Evolutionary conservation across 768 basidiomycete genomes (phyloP).

Genomic region (Trametes sanguinea): DNA sequence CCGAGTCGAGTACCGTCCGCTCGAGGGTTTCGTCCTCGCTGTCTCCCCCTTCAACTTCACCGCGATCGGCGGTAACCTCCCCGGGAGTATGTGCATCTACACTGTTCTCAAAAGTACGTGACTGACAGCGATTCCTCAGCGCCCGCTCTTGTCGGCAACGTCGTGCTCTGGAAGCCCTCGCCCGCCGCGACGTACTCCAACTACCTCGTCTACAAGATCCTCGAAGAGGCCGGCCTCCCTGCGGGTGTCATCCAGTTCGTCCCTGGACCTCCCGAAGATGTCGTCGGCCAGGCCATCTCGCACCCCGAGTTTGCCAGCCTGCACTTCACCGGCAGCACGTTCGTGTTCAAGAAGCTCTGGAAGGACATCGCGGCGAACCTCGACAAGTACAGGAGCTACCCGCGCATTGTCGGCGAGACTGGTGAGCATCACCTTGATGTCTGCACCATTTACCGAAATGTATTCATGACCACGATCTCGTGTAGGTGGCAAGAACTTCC

Average conservation of each 20-base stretch:
- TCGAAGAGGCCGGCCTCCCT: constrained; percentile 92
- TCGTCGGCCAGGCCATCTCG: constrained; percentile 81
- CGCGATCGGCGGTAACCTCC: constrained; percentile 95
- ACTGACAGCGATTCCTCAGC: constrained; percentile 38
- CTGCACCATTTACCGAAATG: not conserved
- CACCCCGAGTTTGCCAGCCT: constrained; percentile 83
- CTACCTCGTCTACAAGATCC: constrained; percentile 88
- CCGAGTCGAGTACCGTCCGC: constrained; percentile 91
- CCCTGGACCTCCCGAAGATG: constrained; percentile 82
- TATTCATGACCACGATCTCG: not conserved
- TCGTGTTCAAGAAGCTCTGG: constrained; percentile 95
- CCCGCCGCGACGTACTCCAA: constrained; percentile 95
- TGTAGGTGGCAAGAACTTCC: constrained; percentile 93
- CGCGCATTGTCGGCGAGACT: constrained; percentile 96
- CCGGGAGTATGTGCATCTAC: constrained; percentile 58
- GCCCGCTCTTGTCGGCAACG: constrained; percentile 94
- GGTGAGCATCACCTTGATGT: constrained; percentile 35
- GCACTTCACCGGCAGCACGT: constrained; percentile 96
- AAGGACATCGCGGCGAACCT: constrained; percentile 90
- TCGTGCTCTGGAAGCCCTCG: constrained; percentile 96
- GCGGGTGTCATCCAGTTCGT: constrained; percentile 96
- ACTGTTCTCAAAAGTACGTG: not conserved
- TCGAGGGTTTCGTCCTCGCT: constrained; percentile 98
- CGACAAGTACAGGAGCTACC: constrained; percentile 86
- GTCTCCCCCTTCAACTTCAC: constrained; percentile 99